Percentiles rank a stretch among this genome's conserved stretches.
phyloP scores from a whole-genome alignment of 2,329 filamentous ascomycete genomes.

The Apiospora sp. region DNA sequence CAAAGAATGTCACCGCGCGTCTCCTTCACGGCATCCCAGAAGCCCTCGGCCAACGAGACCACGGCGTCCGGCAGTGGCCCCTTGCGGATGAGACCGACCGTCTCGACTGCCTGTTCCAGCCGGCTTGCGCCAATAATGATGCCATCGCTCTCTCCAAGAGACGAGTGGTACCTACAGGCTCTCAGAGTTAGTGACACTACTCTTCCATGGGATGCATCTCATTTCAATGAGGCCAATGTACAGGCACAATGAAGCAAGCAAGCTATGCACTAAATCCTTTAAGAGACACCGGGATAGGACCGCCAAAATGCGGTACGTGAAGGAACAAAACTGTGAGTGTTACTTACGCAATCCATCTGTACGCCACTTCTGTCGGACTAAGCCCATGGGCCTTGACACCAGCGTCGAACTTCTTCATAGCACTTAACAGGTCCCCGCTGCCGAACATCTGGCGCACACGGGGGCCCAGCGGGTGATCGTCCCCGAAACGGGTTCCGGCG shows the following conservation, averaged over 20 bases:
- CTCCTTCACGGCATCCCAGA: slow-evolving; percentile 31
- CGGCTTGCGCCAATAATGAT: slow-evolving; percentile 47
- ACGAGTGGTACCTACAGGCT: slow-evolving; percentile 37
- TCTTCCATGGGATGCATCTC: neutral
- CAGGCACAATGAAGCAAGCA: too few species aligned
- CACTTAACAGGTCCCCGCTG: slow-evolving; percentile 32
- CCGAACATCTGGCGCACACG: slow-evolving; percentile 33
- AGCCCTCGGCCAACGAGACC: slow-evolving; percentile 31
- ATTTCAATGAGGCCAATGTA: too few species aligned
- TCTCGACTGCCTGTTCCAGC: slow-evolving; percentile 42
- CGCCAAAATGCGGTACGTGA: too few species aligned
- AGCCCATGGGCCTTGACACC: slow-evolving; percentile 36
- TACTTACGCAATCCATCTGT: slow-evolving; percentile 42
- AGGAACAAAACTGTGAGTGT: too few species aligned
- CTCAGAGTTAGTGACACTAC: neutral
- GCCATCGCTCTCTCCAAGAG: slow-evolving; percentile 38
- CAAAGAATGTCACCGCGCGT: neutral
- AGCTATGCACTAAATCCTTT: too few species aligned
- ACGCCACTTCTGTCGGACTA: slow-evolving; percentile 44
- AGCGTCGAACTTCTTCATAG: slow-evolving; percentile 42
- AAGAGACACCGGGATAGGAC: too few species aligned
- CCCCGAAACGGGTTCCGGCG: slow-evolving; percentile 40
- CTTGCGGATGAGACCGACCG: slow-evolving; percentile 38
- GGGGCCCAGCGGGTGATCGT: slow-evolving; percentile 38
- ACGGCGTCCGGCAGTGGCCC: slow-evolving; percentile 41